A percentile compares a stretch with the other conserved stretches of the same genome.
Conservation (phyloP, 495 filamentous ascomycete genomes). For the Apiosordaria backusii region DNA sequence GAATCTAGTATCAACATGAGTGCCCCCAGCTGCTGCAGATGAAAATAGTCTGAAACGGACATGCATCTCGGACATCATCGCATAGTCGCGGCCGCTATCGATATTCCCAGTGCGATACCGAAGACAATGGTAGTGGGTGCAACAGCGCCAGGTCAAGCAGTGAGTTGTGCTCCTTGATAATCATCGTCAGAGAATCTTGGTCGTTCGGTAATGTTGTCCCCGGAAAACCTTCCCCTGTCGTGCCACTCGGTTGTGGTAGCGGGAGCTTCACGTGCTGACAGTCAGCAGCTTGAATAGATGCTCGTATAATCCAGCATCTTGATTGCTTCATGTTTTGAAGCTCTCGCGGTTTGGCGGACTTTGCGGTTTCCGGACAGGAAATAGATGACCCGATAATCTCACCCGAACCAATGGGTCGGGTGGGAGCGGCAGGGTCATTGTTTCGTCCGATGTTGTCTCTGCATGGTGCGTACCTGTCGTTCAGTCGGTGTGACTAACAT, state of each 20-base stretch:
- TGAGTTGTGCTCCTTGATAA: not conserved
- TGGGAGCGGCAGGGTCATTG: not conserved
- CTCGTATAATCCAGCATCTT: not conserved
- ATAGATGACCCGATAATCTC: not conserved
- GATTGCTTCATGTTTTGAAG: not conserved
- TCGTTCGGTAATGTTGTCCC: not conserved
- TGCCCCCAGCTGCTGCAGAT: conserved; percentile 1
- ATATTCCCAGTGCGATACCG: conserved; percentile 2
- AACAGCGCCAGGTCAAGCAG: not conserved
- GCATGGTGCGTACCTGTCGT: not conserved
- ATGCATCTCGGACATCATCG: conserved; percentile 6
- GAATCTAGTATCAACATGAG: not conserved
- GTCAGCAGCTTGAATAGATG: not conserved
- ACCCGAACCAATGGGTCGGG: not conserved
- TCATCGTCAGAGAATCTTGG: not conserved
- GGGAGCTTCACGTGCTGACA: not conserved
- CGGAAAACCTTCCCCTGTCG: not conserved
- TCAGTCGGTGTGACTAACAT: not conserved
- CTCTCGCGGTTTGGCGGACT: not conserved
- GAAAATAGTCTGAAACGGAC: conserved; percentile 15
- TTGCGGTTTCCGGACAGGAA: not conserved
- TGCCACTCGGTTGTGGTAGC: not conserved
- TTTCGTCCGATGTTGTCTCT: not conserved
- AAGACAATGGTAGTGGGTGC: not conserved
- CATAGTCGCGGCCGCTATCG: not conserved